phyloP scores from a whole-genome alignment of 202 grass and related monocot genomes.

The Setaria italica region DNA sequence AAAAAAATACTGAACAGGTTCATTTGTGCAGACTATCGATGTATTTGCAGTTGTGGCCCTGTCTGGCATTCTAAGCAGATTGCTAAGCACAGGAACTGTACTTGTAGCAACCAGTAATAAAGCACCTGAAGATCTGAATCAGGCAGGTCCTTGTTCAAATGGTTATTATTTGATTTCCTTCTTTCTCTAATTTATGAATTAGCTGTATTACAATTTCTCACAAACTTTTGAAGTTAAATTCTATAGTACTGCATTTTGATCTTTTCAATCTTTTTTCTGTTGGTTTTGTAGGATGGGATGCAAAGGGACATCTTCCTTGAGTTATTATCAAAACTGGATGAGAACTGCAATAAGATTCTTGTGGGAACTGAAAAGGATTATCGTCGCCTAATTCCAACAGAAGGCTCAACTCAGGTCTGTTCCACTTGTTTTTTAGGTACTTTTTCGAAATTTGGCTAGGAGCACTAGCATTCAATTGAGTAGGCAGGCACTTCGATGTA shows the following conservation, averaged over 20 bases:
- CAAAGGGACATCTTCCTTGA: slow-evolving; percentile 91
- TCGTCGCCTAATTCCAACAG: slow-evolving; percentile 80
- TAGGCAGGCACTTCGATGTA: neutral
- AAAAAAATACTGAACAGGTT: slow-evolving; percentile 19
- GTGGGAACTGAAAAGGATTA: slow-evolving; percentile 82
- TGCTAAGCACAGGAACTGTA: slow-evolving; percentile 86
- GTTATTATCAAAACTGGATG: slow-evolving; percentile 77
- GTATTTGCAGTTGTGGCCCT: slow-evolving; percentile 93
- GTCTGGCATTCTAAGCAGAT: slow-evolving; percentile 90
- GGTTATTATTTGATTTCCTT: neutral
- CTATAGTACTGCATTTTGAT: slow-evolving; percentile 6
- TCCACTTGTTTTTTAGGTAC: neutral
- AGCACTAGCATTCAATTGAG: slow-evolving; percentile 19
- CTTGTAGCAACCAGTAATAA: slow-evolving; percentile 94
- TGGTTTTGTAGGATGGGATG: slow-evolving; percentile 85
- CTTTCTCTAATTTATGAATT: slow-evolving; percentile 15
- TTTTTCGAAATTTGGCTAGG: neutral
- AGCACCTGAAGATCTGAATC: slow-evolving; percentile 94
- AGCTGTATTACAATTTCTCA: neutral
- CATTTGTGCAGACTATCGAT: slow-evolving; percentile 84
- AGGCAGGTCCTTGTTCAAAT: slow-evolving; percentile 55
- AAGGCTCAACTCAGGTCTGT: slow-evolving; percentile 63
- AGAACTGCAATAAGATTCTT: slow-evolving; percentile 83
- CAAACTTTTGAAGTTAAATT: slow-evolving; percentile 28
- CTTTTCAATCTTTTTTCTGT: slow-evolving; percentile 30